Evolutionary conservation across 345 rosid genomes (phyloP).

Genomic region (Tarenaya hassleriana): DNA sequence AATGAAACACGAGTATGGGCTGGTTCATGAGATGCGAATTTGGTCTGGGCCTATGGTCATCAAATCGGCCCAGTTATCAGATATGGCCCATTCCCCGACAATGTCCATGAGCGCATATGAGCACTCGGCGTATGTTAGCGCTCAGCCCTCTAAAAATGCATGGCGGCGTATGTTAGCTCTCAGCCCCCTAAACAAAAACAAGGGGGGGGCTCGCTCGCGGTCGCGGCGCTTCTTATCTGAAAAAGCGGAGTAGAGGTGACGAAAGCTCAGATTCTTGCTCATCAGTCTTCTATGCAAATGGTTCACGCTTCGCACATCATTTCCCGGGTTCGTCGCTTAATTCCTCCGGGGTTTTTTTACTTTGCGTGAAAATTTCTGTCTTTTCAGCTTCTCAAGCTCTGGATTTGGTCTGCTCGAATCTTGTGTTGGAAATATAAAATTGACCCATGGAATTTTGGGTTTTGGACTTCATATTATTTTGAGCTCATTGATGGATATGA

Average conservation of each 20-base stretch:
- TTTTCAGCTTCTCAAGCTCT: not conserved
- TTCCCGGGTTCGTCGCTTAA: conserved; percentile 36
- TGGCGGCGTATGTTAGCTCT: conserved; percentile 12
- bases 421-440: no score
- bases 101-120: conserved; percentile 1
- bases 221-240: conserved; percentile 1
- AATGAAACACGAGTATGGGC: not conserved
- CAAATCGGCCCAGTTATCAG: conserved; percentile 7
- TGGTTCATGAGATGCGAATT: not conserved
- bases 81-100: not conserved
- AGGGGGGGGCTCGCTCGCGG: no score
- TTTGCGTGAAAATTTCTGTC: not conserved
- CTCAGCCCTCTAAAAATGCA: no score
- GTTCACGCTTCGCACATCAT: conserved; percentile 35
- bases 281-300: conserved; percentile 39
- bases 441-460: no score
- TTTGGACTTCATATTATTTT: no score
- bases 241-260: conserved; percentile 18
- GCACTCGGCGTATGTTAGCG: conserved; percentile 14
- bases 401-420: not conserved
- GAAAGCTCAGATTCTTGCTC: conserved; percentile 3
- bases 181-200: not conserved
- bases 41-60: not conserved
- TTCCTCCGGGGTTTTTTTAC: not conserved
- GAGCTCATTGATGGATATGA: no score